Evolutionary conservation across 2,329 filamentous ascomycete genomes (phyloP), one percentile per base, ranked within the genome.

Genomic region (Sarocladium kiliense): DNA sequence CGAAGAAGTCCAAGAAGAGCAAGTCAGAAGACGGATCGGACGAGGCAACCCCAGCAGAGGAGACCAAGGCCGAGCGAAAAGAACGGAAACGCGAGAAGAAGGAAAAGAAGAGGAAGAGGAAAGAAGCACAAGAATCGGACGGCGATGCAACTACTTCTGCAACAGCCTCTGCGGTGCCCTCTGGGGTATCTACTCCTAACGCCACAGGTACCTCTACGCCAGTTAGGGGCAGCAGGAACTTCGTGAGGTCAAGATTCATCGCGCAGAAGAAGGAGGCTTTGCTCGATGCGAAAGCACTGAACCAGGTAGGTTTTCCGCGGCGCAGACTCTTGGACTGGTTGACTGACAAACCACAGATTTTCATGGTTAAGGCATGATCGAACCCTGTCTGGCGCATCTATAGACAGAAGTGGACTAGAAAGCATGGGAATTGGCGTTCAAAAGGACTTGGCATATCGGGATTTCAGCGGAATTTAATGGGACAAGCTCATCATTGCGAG

Each of bases 221-320:
- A 56, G 74, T 47, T n/a, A 32, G 23, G 68, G 72, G 71, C 9
- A 84, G 80, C 50, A 81, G 91, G 60, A 89, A 92, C 67, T 81
- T 88, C 55, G 84, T 92, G 47, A 79, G 93, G 59, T 85, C 89
- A 61, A 81, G 90, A 58, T 90, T 92, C 70, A 96, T 97, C 64
- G 87, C 87, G 56, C 89, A 94, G 63, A 97, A 97, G 77, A 86
- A 85, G 64, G 83, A 87, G 74, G 91, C 92, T 2, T 81, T 91
- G 57, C 81, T 91, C 74, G 89, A 97, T 69, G 80, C 86, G 50
- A 85, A 87, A 65, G 89, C 91, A 14, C 72, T 97, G 65, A 93
- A 92, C 68, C 91, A 97, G 84, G 89, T 92, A 74, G 69, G 75
- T 60, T 23, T 32, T 32, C n/a, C 21, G 26, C 16, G 30, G 37